Evolutionary conservation across 768 basidiomycete species (phyloP), one percentile per base, ranked within the genome.

Genomic region (Pholiota molesta): DNA sequence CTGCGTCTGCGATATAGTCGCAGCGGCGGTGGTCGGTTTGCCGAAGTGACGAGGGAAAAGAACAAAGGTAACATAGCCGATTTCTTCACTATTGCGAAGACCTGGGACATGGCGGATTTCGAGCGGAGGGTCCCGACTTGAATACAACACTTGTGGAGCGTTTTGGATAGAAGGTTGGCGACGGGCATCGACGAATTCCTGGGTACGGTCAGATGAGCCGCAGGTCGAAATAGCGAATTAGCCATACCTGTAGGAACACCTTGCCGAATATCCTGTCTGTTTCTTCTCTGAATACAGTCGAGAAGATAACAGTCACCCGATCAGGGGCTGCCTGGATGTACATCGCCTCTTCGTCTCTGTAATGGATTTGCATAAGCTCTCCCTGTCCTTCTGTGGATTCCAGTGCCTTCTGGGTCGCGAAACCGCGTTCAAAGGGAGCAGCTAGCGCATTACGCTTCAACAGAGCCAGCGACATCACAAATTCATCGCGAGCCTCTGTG

Each of bases 181-280:
- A 58, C 97, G 86, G n/a, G 97, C 97, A 79, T 99, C 97, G 33
- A 99, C 97, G 69, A 99, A 99, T 88, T 99, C 97, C 94, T 96
- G 65, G 0, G 54, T 29, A 33, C 10, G 39, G 49, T 52, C 37
- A 40, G 51, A 58, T 72, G 26, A 61, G 49, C 26, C 28, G 51
- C 35, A 53, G 45, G 19, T 57, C 55, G 62, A 52, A 28, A 17
- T 23, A 57, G 49, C 8, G 44, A 56, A 2, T 21, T 21, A 13
- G 23, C n/a, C 77, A 64, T 65, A 94, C 95, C 84, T 99, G 97
- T 57, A 99, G 77, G 81, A 99, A 99, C n/a, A 99, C 91, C 74
- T 95, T 96, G 14, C 97, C 97, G 73, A 94, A 94, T 54, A 98
- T 93, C 57, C 95, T 86, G 75, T 99, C 97, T 1, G 97, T 97